Percentiles rank a stretch among this genome's conserved stretches.
These are phyloP conservation scores for Septoria petroselini DNA, from an alignment of 2,329 filamentous ascomycete genomes.

Conservation along the genomic window DNA sequence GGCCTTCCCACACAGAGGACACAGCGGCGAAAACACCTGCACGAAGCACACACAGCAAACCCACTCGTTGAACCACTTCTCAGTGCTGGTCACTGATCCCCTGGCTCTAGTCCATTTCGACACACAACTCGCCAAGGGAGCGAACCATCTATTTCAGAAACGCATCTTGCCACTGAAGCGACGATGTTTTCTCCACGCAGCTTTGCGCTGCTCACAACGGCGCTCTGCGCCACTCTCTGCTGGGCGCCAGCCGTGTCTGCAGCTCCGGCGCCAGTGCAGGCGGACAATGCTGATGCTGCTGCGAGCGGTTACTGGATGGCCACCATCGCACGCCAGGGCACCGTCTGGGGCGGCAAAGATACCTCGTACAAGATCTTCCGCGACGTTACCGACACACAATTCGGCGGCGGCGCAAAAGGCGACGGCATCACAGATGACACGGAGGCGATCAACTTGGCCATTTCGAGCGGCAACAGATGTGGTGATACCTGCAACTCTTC, in stretches of 20 bases:
- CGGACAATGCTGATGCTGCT: slow-evolving; percentile 12
- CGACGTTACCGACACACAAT: slow-evolving; percentile 45
- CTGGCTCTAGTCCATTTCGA: neutral
- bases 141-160: neutral
- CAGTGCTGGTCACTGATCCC: slow-evolving; percentile 29
- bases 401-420: slow-evolving; percentile 46
- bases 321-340: slow-evolving; percentile 52
- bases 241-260: slow-evolving; percentile 16
- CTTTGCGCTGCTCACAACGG: slow-evolving; percentile 30
- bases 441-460: slow-evolving; percentile 78
- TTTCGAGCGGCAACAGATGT: slow-evolving; percentile 86
- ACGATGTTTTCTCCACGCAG: slow-evolving; percentile 31
- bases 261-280: slow-evolving; percentile 19
- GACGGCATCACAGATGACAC: slow-evolving; percentile 78
- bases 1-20: neutral
- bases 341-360: slow-evolving; percentile 65
- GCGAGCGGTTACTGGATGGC: slow-evolving; percentile 26
- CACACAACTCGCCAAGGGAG: neutral
- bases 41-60: slow-evolving; percentile 3
- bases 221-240: slow-evolving; percentile 32
- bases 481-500: slow-evolving; percentile 76
- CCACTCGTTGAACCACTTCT: slow-evolving; percentile 7
- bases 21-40: neutral
- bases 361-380: slow-evolving; percentile 60
- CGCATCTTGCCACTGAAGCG: slow-evolving; percentile 1